Evolutionary conservation across 1,284 basidiomycete genomes (phyloP).

Genomic region (Tilletia indica): DNA sequence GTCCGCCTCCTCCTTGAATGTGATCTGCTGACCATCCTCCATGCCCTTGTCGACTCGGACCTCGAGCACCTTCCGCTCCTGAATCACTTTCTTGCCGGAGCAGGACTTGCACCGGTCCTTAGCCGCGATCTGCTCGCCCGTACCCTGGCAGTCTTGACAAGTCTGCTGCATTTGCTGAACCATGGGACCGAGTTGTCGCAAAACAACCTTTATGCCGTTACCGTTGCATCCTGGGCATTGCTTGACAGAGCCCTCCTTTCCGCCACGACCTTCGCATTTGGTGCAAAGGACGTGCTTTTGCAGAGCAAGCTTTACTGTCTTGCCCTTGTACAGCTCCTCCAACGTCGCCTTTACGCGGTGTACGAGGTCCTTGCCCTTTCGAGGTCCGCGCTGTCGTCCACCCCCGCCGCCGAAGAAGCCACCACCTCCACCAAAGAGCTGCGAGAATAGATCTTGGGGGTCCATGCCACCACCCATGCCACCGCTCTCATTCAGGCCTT

Average conservation of each 20-base stretch:
- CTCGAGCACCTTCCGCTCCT: slow-evolving; percentile 96
- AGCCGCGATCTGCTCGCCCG: slow-evolving; percentile 87
- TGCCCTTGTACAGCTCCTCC: slow-evolving; percentile 98
- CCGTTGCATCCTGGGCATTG: slow-evolving; percentile 78
- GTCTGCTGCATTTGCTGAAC: slow-evolving; percentile 97
- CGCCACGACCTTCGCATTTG: slow-evolving; percentile 93
- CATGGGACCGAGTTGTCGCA: slow-evolving; percentile 96
- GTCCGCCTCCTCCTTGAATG: slow-evolving; percentile 92
- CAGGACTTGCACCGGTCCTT: slow-evolving; percentile 92
- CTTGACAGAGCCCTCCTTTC: slow-evolving; percentile 92
- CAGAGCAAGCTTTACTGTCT: slow-evolving; percentile 94
- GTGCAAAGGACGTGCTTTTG: slow-evolving; percentile 91
- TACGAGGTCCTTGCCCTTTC: slow-evolving; percentile 95
- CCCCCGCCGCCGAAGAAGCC: slow-evolving; percentile 66
- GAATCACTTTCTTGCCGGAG: slow-evolving; percentile 90
- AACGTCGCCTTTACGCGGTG: slow-evolving; percentile 93
- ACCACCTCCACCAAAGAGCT: slow-evolving; percentile 79
- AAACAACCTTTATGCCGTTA: slow-evolving; percentile 82
- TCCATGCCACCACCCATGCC: slow-evolving; percentile 84
- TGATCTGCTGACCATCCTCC: slow-evolving; percentile 95
- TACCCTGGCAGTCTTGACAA: slow-evolving; percentile 87
- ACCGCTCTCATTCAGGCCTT: slow-evolving; percentile 71
- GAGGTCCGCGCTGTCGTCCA: slow-evolving; percentile 72
- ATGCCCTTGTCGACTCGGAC: slow-evolving; percentile 99
- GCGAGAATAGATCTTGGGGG: slow-evolving; percentile 94